These are phyloP conservation scores for Solanum chiquidenum DNA, from an alignment of 257 asterid genomes.

Conservation along the genomic window DNA sequence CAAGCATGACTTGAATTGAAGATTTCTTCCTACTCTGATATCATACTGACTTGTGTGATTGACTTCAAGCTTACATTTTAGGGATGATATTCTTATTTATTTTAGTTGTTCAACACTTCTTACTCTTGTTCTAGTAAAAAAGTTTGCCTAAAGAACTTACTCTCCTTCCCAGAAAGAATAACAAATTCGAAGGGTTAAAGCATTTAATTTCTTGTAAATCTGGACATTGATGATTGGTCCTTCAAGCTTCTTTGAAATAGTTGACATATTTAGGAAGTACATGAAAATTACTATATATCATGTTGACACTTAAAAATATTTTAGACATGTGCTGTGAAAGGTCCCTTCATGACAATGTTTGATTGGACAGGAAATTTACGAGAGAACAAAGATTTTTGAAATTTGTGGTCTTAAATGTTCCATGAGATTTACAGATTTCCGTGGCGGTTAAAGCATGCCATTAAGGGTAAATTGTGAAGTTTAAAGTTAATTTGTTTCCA, in stretches of 20 bases:
- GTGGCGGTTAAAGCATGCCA: neutral
- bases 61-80: neutral
- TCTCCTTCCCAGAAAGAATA: neutral
- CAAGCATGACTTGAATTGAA: neutral
- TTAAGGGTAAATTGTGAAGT: neutral
- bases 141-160: neutral
- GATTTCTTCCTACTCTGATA: neutral
- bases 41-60: neutral
- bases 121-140: neutral
- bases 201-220: neutral
- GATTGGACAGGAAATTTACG: neutral
- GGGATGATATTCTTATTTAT: neutral
- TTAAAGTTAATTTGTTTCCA: neutral
- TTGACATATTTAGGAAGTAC: neutral
- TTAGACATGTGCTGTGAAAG: neutral
- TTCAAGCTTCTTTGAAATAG: neutral
- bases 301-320: neutral
- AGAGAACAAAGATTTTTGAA: neutral
- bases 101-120: neutral
- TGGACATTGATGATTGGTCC: neutral
- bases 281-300: neutral
- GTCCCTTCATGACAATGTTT: neutral
- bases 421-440: neutral
- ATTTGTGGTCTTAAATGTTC: neutral
- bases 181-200: neutral